Percentiles rank a stretch among this genome's conserved stretches.
These are phyloP conservation scores for Geranium brycei DNA, from an alignment of 345 rosid species.

Conservation along the genomic window DNA sequence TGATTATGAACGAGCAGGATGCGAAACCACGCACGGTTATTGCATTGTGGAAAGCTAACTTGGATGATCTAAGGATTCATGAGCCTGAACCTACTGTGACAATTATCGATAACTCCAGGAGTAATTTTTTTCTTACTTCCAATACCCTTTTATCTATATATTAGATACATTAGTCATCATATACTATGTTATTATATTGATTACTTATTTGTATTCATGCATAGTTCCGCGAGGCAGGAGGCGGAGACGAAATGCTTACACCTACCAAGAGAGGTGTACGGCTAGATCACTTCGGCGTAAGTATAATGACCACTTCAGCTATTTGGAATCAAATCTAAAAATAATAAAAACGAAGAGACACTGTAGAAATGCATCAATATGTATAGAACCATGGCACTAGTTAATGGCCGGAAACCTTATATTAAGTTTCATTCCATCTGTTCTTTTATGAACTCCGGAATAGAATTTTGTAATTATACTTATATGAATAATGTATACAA, in stretches of 20 bases:
- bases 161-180: conserved; percentile 8
- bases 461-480: no score
- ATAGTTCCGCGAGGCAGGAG: conserved; percentile 37
- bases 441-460: no score
- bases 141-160: conserved; percentile 3
- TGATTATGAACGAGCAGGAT: conserved; percentile 42
- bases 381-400: no score
- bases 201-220: conserved; percentile 35
- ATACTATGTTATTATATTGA: conserved; percentile 19
- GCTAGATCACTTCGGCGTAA: conserved; percentile 63
- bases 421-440: no score
- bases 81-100: conserved; percentile 67
- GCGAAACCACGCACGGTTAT: conserved; percentile 65
- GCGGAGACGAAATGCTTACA: conserved; percentile 25
- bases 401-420: no score
- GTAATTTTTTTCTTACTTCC: conserved; percentile 41
- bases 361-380: no score
- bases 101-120: conserved; percentile 52
- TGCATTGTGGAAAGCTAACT: conserved; percentile 77
- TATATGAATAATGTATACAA: no score
- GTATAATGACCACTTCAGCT: conserved; percentile 22
- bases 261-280: conserved; percentile 47
- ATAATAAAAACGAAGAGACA: no score
- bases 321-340: no score
- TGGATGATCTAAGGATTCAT: conserved; percentile 63